Evolutionary conservation across 139 green algal genomes (phyloP).

Genomic region (Yamagishiella unicocca): DNA sequence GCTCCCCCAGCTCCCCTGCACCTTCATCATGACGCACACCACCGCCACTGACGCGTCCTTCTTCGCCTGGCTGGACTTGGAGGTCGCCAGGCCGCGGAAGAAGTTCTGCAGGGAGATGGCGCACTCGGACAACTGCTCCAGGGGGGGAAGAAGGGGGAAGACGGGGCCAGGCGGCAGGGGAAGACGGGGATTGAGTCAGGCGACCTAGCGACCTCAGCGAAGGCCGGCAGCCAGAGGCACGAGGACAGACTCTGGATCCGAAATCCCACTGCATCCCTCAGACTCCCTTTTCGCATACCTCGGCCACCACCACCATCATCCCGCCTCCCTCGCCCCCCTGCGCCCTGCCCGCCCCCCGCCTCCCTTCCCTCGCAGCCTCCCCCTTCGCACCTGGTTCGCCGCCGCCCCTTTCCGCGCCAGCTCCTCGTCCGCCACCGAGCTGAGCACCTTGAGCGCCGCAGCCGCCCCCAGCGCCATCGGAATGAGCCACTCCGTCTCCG

Average conservation of each 20-base stretch:
- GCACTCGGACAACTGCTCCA: conserved; percentile 49
- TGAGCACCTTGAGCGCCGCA: conserved; percentile 45
- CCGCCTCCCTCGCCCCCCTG: background rate
- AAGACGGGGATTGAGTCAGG: too few relatives aligned
- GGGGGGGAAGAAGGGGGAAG: background rate
- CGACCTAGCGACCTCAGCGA: too few relatives aligned
- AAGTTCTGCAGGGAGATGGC: conserved; percentile 57
- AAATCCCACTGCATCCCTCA: background rate
- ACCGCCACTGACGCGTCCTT: conserved; percentile 50
- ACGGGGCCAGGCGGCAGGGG: background rate
- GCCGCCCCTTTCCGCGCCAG: background rate
- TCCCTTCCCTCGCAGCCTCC: background rate
- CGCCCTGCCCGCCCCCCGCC: background rate
- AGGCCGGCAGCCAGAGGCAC: too few relatives aligned
- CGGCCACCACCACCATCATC: too few relatives aligned
- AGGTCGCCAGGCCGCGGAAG: conserved; percentile 47
- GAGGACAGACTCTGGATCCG: background rate
- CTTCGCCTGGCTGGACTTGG: conserved; percentile 45
- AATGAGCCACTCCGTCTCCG: conserved; percentile 55
- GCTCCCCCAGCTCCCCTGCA: too few relatives aligned
- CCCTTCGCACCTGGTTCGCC: conserved; percentile 36
- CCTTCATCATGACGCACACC: conserved; percentile 66
- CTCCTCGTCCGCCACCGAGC: conserved; percentile 49
- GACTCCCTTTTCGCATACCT: background rate
- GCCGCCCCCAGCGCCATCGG: conserved; percentile 49